Conservation (phyloP, 331 rosid genomes). For the Malus hybrid region DNA sequence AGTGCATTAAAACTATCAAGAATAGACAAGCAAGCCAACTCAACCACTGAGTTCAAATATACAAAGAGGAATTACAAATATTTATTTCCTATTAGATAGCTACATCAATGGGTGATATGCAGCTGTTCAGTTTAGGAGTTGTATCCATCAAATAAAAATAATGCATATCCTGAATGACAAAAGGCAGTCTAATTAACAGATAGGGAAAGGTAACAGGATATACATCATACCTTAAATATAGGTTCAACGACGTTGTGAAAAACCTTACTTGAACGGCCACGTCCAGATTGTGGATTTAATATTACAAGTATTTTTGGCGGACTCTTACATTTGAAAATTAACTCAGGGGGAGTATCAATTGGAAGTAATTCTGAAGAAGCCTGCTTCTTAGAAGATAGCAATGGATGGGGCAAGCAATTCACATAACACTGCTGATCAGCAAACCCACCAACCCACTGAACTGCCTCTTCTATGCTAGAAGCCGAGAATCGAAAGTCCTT, state of each 20-base stretch:
- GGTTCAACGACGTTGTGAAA: constrained; percentile 85
- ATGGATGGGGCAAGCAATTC: constrained; percentile 95
- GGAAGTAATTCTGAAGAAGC: constrained; percentile 86
- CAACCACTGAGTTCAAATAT: constrained; percentile 13
- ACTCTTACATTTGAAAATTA: constrained; percentile 89
- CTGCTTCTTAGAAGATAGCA: constrained; percentile 89
- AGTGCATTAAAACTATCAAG: neutral
- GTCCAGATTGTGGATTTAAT: constrained; percentile 93
- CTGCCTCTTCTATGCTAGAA: constrained; percentile 76
- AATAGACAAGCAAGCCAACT: neutral
- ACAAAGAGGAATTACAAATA: neutral
- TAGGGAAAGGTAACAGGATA: constrained; percentile 5
- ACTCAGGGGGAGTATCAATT: constrained; percentile 87
- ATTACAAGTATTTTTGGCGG: constrained; percentile 97
- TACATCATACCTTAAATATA: constrained; percentile 62
- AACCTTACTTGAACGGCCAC: constrained; percentile 96
- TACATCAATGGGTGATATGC: neutral
- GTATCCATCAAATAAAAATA: neutral
- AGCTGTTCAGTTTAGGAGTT: neutral
- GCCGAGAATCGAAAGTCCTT: constrained; percentile 85
- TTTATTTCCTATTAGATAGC: neutral
- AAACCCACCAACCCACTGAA: constrained; percentile 96
- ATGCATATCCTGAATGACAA: constrained; percentile 3
- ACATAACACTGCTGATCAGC: constrained; percentile 95
- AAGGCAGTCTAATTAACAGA: constrained; percentile 5